A percentile compares a stretch with the other conserved stretches of the same genome.
Evolutionary conservation across 108 stramenopile species (phyloP).

Genomic region (Stephanodiscus minutulus): DNA sequence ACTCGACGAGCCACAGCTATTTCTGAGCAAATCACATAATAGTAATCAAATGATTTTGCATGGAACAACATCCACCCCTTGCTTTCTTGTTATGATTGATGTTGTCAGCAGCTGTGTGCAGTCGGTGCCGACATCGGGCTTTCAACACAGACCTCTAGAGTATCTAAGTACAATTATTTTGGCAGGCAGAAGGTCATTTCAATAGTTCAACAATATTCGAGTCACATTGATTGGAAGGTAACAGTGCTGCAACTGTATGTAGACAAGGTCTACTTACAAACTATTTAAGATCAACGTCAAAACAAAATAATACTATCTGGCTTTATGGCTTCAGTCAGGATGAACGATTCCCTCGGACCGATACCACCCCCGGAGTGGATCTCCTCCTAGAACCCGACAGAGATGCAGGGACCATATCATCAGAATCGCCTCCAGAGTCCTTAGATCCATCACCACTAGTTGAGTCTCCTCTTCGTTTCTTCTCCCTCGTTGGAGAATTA

Average conservation of each 20-base stretch:
- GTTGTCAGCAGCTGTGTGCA: too few species aligned
- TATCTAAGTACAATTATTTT: too few species aligned
- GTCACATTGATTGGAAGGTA: too few species aligned
- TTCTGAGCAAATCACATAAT: conserved; percentile 13
- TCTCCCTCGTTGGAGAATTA: background rate
- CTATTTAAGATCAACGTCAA: too few species aligned
- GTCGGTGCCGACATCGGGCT: too few species aligned
- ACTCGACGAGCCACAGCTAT: background rate
- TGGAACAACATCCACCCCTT: background rate
- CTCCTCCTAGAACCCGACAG: conserved; percentile 8
- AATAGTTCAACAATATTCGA: too few species aligned
- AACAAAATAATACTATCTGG: background rate
- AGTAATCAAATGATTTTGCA: conserved; percentile 6
- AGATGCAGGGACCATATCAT: conserved; percentile 9
- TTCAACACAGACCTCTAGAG: too few species aligned
- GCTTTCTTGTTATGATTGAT: too few species aligned
- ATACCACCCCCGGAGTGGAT: conserved; percentile 5
- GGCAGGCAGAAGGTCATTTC: too few species aligned
- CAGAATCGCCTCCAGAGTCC: background rate
- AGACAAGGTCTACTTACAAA: too few species aligned
- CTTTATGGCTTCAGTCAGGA: background rate
- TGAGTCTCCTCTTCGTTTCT: conserved; percentile 19
- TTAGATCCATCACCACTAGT: background rate
- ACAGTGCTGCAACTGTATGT: background rate
- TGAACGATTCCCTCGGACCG: conserved; percentile 11